Conservation (phyloP, 2,329 filamentous ascomycete genomes). For the Chaetomium strumarium region DNA sequence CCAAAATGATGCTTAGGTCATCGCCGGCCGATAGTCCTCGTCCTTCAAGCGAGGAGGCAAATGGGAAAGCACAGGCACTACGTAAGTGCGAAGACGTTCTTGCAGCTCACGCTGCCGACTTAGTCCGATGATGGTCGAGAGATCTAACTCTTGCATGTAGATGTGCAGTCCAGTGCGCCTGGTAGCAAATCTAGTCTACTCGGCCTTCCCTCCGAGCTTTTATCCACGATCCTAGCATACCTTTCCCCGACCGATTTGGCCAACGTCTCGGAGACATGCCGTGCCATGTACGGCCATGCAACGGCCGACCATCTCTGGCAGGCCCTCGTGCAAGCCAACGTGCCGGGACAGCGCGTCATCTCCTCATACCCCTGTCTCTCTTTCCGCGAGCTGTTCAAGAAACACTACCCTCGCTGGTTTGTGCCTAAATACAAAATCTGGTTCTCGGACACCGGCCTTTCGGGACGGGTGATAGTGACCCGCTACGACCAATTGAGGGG, state of each 20-base stretch:
- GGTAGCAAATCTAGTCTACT: slow-evolving; percentile 35
- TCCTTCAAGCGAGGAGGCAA: too few relatives aligned
- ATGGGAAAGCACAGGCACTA: too few relatives aligned
- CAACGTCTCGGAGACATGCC: slow-evolving; percentile 55
- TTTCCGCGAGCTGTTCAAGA: slow-evolving; percentile 66
- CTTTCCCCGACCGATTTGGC: slow-evolving; percentile 61
- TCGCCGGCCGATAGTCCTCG: too few relatives aligned
- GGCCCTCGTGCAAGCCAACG: slow-evolving; percentile 58
- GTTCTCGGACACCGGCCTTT: slow-evolving; percentile 71
- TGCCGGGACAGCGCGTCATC: slow-evolving; percentile 51
- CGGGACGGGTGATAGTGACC: slow-evolving; percentile 68
- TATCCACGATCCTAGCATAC: slow-evolving; percentile 64
- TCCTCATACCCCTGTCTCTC: slow-evolving; percentile 53
- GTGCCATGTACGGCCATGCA: slow-evolving; percentile 51
- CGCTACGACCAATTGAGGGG: slow-evolving; percentile 68
- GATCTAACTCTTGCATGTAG: background rate
- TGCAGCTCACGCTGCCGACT: too few relatives aligned
- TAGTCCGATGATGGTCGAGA: background rate
- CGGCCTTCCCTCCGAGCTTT: slow-evolving; percentile 65
- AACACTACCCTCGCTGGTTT: slow-evolving; percentile 81
- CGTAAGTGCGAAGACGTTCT: too few relatives aligned
- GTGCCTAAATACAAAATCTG: slow-evolving; percentile 73
- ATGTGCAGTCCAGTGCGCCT: background rate
- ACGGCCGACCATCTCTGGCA: slow-evolving; percentile 68
- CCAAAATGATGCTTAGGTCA: too few relatives aligned